Base-by-base conservation (phyloP, 2,329 filamentous ascomycete genomes). In the Ascochyta koolunga region DNA sequence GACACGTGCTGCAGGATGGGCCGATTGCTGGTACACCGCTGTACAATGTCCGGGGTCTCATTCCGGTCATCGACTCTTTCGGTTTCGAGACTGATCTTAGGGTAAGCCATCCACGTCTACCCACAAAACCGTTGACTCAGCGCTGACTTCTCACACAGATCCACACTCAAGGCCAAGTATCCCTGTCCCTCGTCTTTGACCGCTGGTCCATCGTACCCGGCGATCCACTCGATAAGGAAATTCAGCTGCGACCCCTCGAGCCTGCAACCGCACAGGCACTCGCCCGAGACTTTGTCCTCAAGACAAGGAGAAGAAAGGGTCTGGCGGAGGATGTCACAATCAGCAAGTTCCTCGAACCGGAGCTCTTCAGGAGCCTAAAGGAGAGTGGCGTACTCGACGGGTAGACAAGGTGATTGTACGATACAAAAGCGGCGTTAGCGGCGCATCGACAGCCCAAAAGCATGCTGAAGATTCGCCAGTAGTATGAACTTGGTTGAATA, bases 71-170 rank as follows among this genome's bases (percentile, higher is more conserved):
- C 71, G 95, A 99, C 79, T 92, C 88, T 25, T 99, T 99, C 70
- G 95, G 95, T 18, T 98, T 99, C 76, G 95, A 99, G 80, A 98
- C 95, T 13, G 95, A 99, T 78, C 82, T 99, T 53, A 84, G 95
- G 56, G 71, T 75, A 65, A 60, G 67, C 62, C 29, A 24, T 16
- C n/a, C 21, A n/a, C n/a, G 0, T 27, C 7, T 15, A 40, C 7
- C 15, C n/a, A n/a, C 8, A 29, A 13, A 29, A 29, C 10, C 13
- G 5, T 15, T 13, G 13, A 24, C 33, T 43, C 19, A 15, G 16
- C 32, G 38, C 50, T 64, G 36, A 64, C 49, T n/a, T 42, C 47
- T 38, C 11, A 3, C 18, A 35, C 19, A 73, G 59, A 98, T 98
- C 70, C 93, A 96, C 76, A 97, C 93, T 0, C 91, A 97, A 79